Evolutionary conservation across 2,329 filamentous ascomycete genomes (phyloP), one percentile per base, ranked within the genome.

Genomic region (Proliferodiscus dingleyae): DNA sequence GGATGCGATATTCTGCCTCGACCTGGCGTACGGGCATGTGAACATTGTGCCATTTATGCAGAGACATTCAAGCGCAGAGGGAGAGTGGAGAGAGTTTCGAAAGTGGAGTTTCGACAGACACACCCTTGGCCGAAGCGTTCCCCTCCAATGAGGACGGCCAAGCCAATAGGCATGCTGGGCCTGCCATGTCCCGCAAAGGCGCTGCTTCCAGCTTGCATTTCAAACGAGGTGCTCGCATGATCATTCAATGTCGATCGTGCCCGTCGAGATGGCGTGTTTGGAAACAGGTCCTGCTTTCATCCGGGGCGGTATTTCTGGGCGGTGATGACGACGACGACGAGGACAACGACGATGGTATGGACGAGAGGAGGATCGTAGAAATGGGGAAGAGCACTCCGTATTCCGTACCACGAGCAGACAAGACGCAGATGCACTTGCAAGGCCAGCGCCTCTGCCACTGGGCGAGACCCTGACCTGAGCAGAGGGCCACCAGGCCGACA

Each of bases 171-270:
- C 16, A 33, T 5, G 19, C 19, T 21, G 15, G 16, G 39, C 13
- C n/a, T 10, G 18, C 23, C 37, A 19, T 37, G 4, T 4, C 23
- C 37, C 37, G 11, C 32, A 19, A n/a, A 37, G 22, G 22, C 24
- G 34, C 10, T 32, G 45, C 40, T 43, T 22, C 15, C n/a, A 9
- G 34, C 19, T 37, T 22, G 34, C 34, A 47, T 44, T 47, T 51
- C 23, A 47, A 49, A 45, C 47, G 47, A 51, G 46, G 48, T 57
- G 56, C 52, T 56, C 55, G 55, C 57, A 59, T 59, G 56, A 59
- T 56, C 54, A 56, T 29, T n/a, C 43, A 36, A 43, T 52, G 56
- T 41, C 53, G 56, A 57, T 59, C 56, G 47, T 46, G 50, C 43
- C 49, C 45, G 43, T 51, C 24, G 10, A 34, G 40, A 56, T 58